These are phyloP conservation scores for Neospora caninum DNA, from an alignment of 169 alveolate genomes.

Conservation along the genomic window DNA sequence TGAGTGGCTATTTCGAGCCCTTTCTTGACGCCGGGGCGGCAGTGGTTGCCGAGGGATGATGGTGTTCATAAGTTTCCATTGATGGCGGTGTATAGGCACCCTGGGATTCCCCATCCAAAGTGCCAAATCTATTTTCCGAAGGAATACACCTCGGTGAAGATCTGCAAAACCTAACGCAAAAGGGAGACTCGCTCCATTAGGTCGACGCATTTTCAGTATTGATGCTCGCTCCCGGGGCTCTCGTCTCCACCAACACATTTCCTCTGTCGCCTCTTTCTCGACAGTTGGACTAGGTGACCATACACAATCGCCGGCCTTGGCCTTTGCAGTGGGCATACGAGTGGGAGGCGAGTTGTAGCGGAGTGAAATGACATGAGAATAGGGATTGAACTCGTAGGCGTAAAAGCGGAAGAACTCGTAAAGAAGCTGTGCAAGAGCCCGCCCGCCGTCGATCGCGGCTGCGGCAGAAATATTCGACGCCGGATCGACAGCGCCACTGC, in stretches of 20 bases:
- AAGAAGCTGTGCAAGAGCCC: background rate
- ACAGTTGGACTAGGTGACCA: background rate
- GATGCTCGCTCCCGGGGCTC: background rate
- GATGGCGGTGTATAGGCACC: slow-evolving; percentile 1
- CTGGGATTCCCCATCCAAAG: background rate
- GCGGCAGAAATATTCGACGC: background rate
- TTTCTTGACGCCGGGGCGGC: background rate
- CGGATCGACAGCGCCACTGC: background rate
- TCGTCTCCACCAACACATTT: background rate
- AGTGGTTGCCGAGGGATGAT: background rate
- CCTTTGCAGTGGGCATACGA: background rate
- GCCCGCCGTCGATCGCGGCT: background rate
- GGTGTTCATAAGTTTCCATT: background rate
- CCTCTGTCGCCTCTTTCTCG: background rate
- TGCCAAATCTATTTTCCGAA: background rate
- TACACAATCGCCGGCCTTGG: background rate
- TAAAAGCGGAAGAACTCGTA: slow-evolving; percentile 12
- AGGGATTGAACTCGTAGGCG: slow-evolving; percentile 30
- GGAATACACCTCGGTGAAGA: background rate
- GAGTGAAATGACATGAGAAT: slow-evolving; percentile 29
- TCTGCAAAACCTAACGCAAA: background rate
- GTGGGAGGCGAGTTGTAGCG: slow-evolving; percentile 14
- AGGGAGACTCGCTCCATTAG: background rate
- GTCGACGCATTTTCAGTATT: background rate
- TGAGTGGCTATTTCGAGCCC: too few relatives aligned